Conservation (phyloP, 1,139 yeast species). For the Pichia terricola region DNA sequence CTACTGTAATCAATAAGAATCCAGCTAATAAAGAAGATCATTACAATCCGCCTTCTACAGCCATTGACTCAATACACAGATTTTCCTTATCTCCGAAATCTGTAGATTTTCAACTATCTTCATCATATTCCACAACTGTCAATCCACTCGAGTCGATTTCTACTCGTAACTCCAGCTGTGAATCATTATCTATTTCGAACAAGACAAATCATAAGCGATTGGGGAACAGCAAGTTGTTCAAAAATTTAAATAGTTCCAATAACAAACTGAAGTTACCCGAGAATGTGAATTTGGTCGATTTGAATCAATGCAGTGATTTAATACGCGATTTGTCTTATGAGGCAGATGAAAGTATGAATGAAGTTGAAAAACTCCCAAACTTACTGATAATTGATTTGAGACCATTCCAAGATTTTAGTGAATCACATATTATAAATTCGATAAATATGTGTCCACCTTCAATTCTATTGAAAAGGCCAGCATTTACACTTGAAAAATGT, state of each 20-base stretch:
- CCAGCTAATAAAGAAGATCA: no score
- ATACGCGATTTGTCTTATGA: neutral
- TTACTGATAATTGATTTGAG: conserved; percentile 39
- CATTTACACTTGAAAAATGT: conserved; percentile 40
- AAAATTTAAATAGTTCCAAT: conserved; percentile 1
- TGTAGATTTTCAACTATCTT: conserved; percentile 1
- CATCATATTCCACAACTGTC: no score
- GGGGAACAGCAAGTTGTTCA: no score
- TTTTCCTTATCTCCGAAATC: conserved; percentile 4
- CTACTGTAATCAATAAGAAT: no score
- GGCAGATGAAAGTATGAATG: no score
- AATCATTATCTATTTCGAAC: conserved; percentile 12
- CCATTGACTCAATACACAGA: conserved; percentile 6
- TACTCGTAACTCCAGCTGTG: conserved; percentile 1
- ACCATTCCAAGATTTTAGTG: conserved; percentile 45
- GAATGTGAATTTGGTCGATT: conserved; percentile 14
- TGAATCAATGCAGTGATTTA: conserved; percentile 12
- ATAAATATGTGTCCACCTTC: conserved; percentile 48
- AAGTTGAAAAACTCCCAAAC: conserved; percentile 20
- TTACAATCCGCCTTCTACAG: conserved; percentile 5
- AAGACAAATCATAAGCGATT: conserved; percentile 13
- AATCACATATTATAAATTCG: conserved; percentile 35
- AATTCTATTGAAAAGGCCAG: conserved; percentile 39
- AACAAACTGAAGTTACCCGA: conserved; percentile 16
- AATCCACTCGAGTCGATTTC: no score